A percentile compares a stretch with the other conserved stretches of the same genome.
These are phyloP conservation scores for Saccharomycopsis capsularis DNA, from an alignment of 805 yeast species.

Conservation along the genomic window DNA sequence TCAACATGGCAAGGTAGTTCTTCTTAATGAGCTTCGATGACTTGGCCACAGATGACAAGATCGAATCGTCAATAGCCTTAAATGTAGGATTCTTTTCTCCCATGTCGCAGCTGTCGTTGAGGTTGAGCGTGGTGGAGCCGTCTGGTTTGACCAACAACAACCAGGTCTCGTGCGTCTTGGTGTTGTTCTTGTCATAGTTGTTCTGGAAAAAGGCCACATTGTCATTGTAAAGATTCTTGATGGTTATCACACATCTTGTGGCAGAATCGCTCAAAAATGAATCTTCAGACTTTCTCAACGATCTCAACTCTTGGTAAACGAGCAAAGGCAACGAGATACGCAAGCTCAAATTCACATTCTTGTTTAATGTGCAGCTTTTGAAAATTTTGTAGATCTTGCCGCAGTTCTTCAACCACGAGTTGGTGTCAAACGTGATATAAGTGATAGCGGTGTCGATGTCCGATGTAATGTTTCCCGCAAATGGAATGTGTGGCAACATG, in stretches of 20 bases:
- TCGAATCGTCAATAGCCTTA: conserved; percentile 20
- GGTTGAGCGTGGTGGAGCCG: conserved; percentile 11
- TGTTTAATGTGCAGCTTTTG: conserved; percentile 45
- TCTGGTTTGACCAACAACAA: conserved; percentile 19
- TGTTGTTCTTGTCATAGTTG: conserved; percentile 2
- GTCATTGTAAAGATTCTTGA: conserved; percentile 57
- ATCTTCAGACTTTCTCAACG: conserved; percentile 63
- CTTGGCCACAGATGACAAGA: conserved; percentile 14
- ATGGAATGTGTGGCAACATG: conserved; percentile 19
- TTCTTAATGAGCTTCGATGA: conserved; percentile 12
- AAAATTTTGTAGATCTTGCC: conserved; percentile 69
- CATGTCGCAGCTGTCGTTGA: conserved; percentile 13
- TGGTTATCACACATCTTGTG: conserved; percentile 68
- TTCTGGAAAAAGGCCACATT: conserved; percentile 16
- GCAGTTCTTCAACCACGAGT: conserved; percentile 75
- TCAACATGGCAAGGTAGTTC: conserved; percentile 11
- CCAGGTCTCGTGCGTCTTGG: conserved; percentile 1
- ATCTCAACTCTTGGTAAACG: conserved; percentile 70
- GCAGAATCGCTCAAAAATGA: conserved; percentile 74
- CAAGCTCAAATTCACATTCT: conserved; percentile 9
- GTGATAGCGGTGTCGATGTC: conserved; percentile 52
- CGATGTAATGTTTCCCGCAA: conserved; percentile 47
- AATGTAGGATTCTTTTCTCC: conserved; percentile 12
- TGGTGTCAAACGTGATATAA: conserved; percentile 63
- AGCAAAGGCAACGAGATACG: conserved; percentile 43